Percentiles rank a stretch among this genome's conserved stretches.
Conservation (phyloP, 2,329 filamentous ascomycete genomes). For the Fusarium hainanense region DNA sequence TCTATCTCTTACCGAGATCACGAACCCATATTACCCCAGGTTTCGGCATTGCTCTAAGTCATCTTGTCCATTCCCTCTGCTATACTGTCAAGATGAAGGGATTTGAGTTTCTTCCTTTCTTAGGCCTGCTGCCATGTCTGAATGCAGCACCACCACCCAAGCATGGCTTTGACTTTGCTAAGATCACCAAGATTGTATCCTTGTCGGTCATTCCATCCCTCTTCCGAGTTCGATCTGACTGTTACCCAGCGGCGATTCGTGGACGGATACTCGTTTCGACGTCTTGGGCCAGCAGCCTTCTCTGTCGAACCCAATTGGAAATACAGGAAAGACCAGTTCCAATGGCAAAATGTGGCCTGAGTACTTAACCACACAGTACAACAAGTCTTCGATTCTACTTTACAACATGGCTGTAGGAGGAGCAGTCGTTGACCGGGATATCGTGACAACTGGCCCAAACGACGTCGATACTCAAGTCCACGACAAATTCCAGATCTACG, state of each 20-base stretch:
- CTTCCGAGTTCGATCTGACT: rapidly evolving
- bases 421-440: constrained; percentile 9
- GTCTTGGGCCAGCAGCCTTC: constrained; percentile 4
- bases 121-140: not conserved
- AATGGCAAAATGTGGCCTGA: constrained; percentile 25
- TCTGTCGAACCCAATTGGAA: not conserved
- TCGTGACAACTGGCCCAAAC: constrained; percentile 12
- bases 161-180: not conserved
- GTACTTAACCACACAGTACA: constrained; percentile 14
- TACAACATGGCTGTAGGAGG: constrained; percentile 24
- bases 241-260: constrained; percentile 10
- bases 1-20: not conserved
- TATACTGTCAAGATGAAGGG: not conserved
- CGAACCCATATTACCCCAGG: not conserved
- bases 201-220: not conserved
- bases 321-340: constrained; percentile 15
- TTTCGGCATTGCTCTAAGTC: not conserved
- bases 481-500: not conserved
- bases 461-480: constrained; percentile 8
- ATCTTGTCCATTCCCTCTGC: not conserved
- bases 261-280: constrained; percentile 22
- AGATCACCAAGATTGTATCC: not conserved
- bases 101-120: not conserved
- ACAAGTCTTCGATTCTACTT: not conserved
- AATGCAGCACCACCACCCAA: not conserved